phyloP scores from a whole-genome alignment of 805 yeast genomes.

The Suhomyces sp. region DNA sequence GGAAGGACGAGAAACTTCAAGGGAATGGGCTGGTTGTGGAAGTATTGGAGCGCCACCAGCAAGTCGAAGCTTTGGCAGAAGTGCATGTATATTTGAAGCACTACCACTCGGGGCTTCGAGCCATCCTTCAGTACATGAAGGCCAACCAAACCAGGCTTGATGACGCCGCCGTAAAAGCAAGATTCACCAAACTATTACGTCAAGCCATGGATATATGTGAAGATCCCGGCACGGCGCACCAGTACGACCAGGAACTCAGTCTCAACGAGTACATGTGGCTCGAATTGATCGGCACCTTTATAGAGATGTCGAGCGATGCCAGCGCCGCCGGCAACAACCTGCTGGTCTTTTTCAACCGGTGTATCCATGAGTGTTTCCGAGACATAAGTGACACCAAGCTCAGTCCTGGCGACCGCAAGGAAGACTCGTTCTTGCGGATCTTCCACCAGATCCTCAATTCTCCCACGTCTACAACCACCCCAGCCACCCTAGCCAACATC shows the following conservation, averaged over 20 bases:
- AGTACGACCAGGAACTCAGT: conserved; percentile 9
- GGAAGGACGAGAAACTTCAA: conserved; percentile 1
- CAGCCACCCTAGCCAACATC: conserved; percentile 58
- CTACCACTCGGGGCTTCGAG: conserved; percentile 28
- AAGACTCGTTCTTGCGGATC: conserved; percentile 49
- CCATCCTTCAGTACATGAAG: conserved; percentile 20
- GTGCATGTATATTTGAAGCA: conserved; percentile 21
- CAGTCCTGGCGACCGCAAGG: conserved; percentile 14
- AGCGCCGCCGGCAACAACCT: neutral
- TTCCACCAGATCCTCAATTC: conserved; percentile 55
- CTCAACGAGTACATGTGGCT: conserved; percentile 30
- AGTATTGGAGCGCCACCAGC: conserved; percentile 19
- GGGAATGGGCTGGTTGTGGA: conserved; percentile 5
- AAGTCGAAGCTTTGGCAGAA: conserved; percentile 30
- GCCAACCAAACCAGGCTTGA: conserved; percentile 13
- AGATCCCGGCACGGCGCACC: conserved; percentile 9
- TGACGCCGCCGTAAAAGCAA: neutral
- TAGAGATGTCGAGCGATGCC: conserved; percentile 14
- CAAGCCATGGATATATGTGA: conserved; percentile 32
- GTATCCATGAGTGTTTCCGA: conserved; percentile 33
- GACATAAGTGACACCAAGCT: conserved; percentile 27
- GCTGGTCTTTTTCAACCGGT: conserved; percentile 18
- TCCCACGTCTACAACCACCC: conserved; percentile 10
- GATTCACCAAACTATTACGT: conserved; percentile 32
- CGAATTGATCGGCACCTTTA: conserved; percentile 22